Percentiles rank a stretch among this genome's conserved stretches.
Conservation (phyloP, 495 filamentous ascomycete species). For the Podospora pseudoanserina region DNA sequence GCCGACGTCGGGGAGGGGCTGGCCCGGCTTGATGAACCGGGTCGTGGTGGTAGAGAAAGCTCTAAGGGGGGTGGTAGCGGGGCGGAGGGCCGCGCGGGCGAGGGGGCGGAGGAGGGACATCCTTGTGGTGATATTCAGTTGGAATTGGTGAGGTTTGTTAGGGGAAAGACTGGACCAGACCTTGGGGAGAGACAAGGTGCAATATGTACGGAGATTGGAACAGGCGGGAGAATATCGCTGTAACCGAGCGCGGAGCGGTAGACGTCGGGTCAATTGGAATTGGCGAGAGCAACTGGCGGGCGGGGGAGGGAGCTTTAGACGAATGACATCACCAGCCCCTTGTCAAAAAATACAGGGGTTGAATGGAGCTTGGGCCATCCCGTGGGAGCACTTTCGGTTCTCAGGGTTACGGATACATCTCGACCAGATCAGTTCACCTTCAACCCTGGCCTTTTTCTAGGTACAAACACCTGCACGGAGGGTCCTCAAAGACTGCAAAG, state of each 20-base stretch:
- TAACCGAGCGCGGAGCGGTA: not conserved
- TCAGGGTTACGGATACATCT: too few relatives aligned
- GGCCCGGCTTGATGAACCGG: conserved; percentile 55
- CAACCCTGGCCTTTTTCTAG: too few relatives aligned
- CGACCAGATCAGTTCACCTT: too few relatives aligned
- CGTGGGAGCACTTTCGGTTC: too few relatives aligned
- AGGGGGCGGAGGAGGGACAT: conserved; percentile 16
- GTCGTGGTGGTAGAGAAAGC: conserved; percentile 53
- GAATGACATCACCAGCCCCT: not conserved
- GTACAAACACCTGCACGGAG: not conserved
- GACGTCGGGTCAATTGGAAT: not conserved
- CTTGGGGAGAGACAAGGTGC: too few relatives aligned
- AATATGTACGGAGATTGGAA: too few relatives aligned
- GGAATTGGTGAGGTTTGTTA: not conserved
- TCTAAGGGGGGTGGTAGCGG: conserved; percentile 19
- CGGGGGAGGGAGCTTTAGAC: not conserved
- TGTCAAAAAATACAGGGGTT: not conserved
- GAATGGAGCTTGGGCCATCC: not conserved
- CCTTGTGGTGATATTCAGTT: not conserved
- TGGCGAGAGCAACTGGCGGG: not conserved
- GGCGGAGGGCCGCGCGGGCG: conserved; percentile 8
- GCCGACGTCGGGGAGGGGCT: conserved; percentile 54
- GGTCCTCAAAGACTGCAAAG: not conserved
- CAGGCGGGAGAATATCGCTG: not conserved
- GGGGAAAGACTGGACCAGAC: not conserved